A percentile compares a stretch with the other conserved stretches of the same genome.
phyloP scores from a whole-genome alignment of 345 rosid genomes.

The Psidium friedrichsthalianum region DNA sequence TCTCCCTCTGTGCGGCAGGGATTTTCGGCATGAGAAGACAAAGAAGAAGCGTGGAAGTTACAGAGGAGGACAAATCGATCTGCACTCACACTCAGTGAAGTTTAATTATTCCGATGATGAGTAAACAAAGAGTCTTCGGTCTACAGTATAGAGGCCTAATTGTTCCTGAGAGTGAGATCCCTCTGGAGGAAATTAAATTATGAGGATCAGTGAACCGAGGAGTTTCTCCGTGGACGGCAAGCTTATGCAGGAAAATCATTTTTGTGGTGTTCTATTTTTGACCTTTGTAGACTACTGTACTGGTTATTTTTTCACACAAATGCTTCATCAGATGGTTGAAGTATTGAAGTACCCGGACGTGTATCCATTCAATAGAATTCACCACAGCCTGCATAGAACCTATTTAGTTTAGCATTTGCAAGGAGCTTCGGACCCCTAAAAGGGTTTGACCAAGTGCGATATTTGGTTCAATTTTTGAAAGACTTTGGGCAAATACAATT shows the following conservation, averaged over 20 bases:
- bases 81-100: conserved; percentile 69
- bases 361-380: not conserved
- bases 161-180: not conserved
- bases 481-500: no score
- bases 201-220: not conserved
- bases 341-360: not conserved
- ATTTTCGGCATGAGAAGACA: conserved; percentile 89
- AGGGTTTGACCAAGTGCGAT: no score
- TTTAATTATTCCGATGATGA: conserved; percentile 81
- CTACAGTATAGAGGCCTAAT: not conserved
- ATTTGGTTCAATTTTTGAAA: no score
- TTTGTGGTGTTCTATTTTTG: not conserved
- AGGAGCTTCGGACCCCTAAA: no score
- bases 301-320: not conserved
- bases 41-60: conserved; percentile 95
- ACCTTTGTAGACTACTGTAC: not conserved
- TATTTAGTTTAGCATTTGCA: no score
- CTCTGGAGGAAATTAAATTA: not conserved
- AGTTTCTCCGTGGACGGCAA: not conserved
- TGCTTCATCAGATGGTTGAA: not conserved
- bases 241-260: not conserved
- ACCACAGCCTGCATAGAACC: not conserved
- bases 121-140: conserved; percentile 4
- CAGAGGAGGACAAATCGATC: conserved; percentile 90
- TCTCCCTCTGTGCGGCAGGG: conserved; percentile 33